These are phyloP conservation scores for Suillus lakei DNA, from an alignment of 768 basidiomycete genomes.

Conservation along the genomic window DNA sequence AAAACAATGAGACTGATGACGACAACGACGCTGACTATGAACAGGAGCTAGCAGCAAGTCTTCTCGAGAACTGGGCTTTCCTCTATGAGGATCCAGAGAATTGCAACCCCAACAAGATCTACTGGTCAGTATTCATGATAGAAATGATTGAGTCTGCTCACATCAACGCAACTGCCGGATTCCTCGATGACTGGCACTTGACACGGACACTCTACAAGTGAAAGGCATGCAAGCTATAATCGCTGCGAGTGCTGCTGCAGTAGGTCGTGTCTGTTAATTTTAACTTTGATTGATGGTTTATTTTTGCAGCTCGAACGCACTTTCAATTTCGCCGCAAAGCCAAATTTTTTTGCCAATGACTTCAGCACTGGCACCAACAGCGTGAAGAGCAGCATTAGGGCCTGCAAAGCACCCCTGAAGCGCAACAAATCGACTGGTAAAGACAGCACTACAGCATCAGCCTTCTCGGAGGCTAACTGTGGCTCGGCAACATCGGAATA, in stretches of 20 bases:
- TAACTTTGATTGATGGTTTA: not conserved
- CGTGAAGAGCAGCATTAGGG: not conserved
- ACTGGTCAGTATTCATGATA: conserved; percentile 7
- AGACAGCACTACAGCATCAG: not conserved
- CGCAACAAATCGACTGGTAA: not conserved
- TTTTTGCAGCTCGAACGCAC: conserved; percentile 10
- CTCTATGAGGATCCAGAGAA: conserved; percentile 10
- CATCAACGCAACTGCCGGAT: conserved; percentile 4
- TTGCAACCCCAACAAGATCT: not conserved
- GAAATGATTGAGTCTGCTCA: conserved; percentile 12
- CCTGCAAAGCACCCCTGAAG: not conserved
- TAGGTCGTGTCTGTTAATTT: conserved; percentile 1
- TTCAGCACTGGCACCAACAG: not conserved
- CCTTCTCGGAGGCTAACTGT: not conserved
- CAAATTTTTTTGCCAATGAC: not conserved
- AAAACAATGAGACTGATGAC: not conserved
- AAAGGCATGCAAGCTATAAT: conserved; percentile 8
- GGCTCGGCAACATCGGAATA: not conserved
- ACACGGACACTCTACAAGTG: not conserved
- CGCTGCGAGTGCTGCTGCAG: conserved; percentile 9
- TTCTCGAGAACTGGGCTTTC: conserved; percentile 4
- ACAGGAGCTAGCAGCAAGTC: not conserved
- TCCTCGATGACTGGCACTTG: not conserved
- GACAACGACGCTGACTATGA: too few relatives aligned
- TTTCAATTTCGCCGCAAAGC: not conserved